Base-by-base conservation (phyloP, 495 filamentous ascomycete genomes). In the Penicillium turbatum region DNA sequence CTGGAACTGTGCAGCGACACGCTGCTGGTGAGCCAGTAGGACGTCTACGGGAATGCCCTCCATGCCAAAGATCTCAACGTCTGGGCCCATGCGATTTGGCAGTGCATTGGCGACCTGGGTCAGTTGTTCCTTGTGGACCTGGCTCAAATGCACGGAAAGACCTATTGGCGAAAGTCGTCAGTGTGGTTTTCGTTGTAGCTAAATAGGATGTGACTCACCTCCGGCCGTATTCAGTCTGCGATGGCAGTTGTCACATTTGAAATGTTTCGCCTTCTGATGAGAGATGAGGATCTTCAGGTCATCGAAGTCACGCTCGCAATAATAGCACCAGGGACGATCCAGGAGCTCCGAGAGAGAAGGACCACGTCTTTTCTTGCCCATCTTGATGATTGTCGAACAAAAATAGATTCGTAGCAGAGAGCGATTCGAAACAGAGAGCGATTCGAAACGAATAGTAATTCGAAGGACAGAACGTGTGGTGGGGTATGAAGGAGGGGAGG, bases 191-290 rank as follows among this genome's bases (percentile, higher is more conserved):
- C 13, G 37, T 26, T 8, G 5, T 27, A 29, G 27, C 46, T 37
- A 24, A 12, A 17, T 17, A 47, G 41, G 6, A 63, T 73, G 34
- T 29, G 13, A 69, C 82, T 66, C 68, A 91, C 93, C 93, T 76
- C 95, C 95, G 46, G 92, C 93, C 2, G 93, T 98, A 63, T 97
- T 96, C 32, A 98, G 70, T 57, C 92, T 79, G 54, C 93, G 83
- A 19, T 81, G 81, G 65, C 93, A 98, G 75, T 85, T 73, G 55
- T 95, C 89, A 71, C 93, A 98, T 67, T 95, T 96, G 81, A 95
- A 97, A 69, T 98, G 93, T 72, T 97, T 97, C 17, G 93, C 92
- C 68, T 96, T 97, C 65, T 97, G 95, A 72, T 98, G 93, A 46
- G 86, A 87, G 55, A 96, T 95, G 43, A 98, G 83, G 53, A 97